A percentile compares a stretch with the other conserved stretches of the same genome.
Conservation (phyloP, 345 rosid genomes). For the Carallia pectinifolia region DNA sequence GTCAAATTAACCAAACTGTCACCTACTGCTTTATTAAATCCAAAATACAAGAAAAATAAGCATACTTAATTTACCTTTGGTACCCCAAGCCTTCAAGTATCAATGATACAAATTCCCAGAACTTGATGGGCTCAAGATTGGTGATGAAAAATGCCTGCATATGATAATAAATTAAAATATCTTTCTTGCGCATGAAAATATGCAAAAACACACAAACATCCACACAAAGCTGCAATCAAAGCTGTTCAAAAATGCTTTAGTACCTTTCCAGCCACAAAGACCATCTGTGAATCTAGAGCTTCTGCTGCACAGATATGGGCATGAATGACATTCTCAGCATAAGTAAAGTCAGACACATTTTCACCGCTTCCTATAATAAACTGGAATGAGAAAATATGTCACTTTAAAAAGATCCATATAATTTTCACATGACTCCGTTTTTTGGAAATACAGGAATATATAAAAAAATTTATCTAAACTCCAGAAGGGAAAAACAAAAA, state of each 20-base stretch:
- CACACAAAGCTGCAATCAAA: neutral
- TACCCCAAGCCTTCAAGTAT: constrained; percentile 75
- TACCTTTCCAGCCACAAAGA: constrained; percentile 96
- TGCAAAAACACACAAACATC: neutral
- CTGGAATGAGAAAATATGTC: constrained; percentile 60
- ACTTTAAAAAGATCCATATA: constrained; percentile 19
- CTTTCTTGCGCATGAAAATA: constrained; percentile 6
- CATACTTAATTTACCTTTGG: constrained; percentile 52
- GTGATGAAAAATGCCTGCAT: constrained; percentile 92
- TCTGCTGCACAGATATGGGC: constrained; percentile 78
- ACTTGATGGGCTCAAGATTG: constrained; percentile 67
- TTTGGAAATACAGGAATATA: neutral
- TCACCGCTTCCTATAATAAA: constrained; percentile 78
- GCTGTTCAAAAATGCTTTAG: constrained; percentile 8
- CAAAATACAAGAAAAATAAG: no score
- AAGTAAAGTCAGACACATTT: constrained; percentile 86
- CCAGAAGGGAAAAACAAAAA: neutral
- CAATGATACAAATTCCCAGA: constrained; percentile 71
- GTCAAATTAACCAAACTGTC: no score
- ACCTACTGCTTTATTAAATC: no score
- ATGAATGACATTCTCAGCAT: constrained; percentile 79
- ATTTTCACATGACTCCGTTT: neutral
- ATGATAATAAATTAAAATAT: constrained; percentile 11
- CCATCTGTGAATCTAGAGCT: constrained; percentile 63
- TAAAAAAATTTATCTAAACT: neutral